Evolutionary conservation across 345 rosid genomes (phyloP).

Genomic region (Eucalyptus viminalis): DNA sequence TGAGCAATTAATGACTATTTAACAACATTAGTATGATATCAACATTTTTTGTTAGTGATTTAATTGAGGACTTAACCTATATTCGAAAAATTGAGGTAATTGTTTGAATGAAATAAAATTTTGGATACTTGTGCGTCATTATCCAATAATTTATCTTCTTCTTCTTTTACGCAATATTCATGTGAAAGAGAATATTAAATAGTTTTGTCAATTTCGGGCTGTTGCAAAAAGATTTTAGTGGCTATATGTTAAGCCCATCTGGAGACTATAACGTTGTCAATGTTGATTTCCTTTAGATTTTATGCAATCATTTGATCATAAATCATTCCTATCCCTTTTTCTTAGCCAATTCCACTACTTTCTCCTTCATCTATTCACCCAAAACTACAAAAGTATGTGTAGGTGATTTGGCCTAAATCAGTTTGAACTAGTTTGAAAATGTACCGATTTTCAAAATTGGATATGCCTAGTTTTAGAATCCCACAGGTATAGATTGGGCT

Average conservation of each 20-base stretch:
- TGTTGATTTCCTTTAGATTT: neutral
- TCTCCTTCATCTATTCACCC: neutral
- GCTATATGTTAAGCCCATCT: neutral
- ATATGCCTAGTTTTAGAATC: accelerated
- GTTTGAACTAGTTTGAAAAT: neutral
- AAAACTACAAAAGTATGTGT: neutral
- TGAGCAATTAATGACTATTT: no score
- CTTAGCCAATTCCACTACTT: neutral
- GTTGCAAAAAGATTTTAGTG: no score
- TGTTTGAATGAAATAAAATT: no score
- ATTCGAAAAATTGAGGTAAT: neutral
- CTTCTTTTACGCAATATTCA: neutral
- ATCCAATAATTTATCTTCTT: neutral
- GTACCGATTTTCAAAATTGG: neutral
- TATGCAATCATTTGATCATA: neutral
- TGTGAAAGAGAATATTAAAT: neutral
- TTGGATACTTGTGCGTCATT: neutral
- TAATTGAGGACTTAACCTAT: neutral
- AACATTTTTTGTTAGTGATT: neutral
- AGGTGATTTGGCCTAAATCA: neutral
- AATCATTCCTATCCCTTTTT: neutral
- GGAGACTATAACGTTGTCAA: neutral
- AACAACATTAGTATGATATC: neutral
- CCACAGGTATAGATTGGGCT: neutral
- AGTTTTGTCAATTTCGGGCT: neutral